A percentile compares a stretch with the other conserved stretches of the same genome.
Conservation (phyloP, 352 stramenopile species). For the Globisporangium spiculum region DNA sequence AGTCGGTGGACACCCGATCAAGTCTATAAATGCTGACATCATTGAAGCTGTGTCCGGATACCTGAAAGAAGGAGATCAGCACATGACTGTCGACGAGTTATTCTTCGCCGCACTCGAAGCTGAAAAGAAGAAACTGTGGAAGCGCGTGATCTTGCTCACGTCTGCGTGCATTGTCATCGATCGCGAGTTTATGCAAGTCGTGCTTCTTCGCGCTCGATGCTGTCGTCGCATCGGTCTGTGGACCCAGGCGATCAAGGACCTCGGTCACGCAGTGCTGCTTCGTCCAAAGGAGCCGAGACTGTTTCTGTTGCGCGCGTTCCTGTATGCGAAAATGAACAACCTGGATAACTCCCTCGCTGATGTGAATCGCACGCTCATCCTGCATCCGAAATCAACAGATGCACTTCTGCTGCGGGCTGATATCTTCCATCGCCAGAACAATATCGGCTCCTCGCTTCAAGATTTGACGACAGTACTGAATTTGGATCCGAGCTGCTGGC, state of each 20-base stretch:
- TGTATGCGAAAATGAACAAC: constrained; percentile 57
- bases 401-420: constrained; percentile 64
- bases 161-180: constrained; percentile 72
- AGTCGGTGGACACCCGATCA: constrained; percentile 31
- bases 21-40: constrained; percentile 40
- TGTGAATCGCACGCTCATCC: constrained; percentile 49
- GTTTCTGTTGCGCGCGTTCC: constrained; percentile 49
- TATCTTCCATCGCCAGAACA: constrained; percentile 50
- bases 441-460: constrained; percentile 49
- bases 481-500: constrained; percentile 67
- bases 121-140: constrained; percentile 60
- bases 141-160: constrained; percentile 63
- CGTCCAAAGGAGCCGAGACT: constrained; percentile 55
- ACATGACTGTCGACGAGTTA: constrained; percentile 64
- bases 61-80: constrained; percentile 50
- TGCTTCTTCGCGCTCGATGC: constrained; percentile 61
- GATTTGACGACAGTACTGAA: constrained; percentile 59
- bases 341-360: constrained; percentile 52
- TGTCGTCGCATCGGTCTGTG: constrained; percentile 70
- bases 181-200: constrained; percentile 51
- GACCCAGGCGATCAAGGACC: constrained; percentile 69
- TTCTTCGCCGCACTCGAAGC: constrained; percentile 48
- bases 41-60: constrained; percentile 47
- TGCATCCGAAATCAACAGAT: constrained; percentile 66
- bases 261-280: constrained; percentile 47